A percentile compares a stretch with the other conserved stretches of the same genome.
phyloP scores from a whole-genome alignment of 2,329 filamentous ascomycete genomes.

The Pleurostoma richardsiae region DNA sequence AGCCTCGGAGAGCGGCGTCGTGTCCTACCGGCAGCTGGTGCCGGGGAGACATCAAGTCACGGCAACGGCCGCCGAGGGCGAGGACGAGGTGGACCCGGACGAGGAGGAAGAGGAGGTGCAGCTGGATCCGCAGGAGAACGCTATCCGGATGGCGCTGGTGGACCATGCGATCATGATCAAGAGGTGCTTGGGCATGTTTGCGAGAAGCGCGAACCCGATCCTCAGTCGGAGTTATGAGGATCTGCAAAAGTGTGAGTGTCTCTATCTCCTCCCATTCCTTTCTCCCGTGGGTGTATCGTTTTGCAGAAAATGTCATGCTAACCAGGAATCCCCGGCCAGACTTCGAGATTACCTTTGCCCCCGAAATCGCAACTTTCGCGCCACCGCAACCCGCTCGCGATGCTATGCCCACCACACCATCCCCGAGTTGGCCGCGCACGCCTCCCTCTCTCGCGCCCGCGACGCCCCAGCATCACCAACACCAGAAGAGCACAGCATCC shows the following conservation, averaged over 20 bases:
- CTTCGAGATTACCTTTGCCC: conserved; percentile 58
- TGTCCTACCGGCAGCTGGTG: conserved; percentile 70
- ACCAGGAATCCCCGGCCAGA: conserved; percentile 31
- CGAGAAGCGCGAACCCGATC: conserved; percentile 55
- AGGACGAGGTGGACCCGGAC: conserved; percentile 31
- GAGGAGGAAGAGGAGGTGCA: conserved; percentile 40
- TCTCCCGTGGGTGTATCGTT: too few species aligned
- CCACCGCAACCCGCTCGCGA: conserved; percentile 40
- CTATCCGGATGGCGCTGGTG: conserved; percentile 77
- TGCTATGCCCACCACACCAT: conserved; percentile 28
- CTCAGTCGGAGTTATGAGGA: conserved; percentile 53
- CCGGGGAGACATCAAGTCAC: conserved; percentile 35
- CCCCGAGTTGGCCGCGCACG: conserved; percentile 43
- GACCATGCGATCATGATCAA: conserved; percentile 88
- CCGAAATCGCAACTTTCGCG: conserved; percentile 60
- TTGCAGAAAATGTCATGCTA: neutral
- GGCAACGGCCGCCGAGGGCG: conserved; percentile 33
- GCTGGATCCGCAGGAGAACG: conserved; percentile 61
- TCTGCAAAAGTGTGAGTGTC: conserved; percentile 57
- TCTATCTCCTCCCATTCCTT: neutral
- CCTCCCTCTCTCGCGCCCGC: conserved; percentile 34
- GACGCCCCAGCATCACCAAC: conserved; percentile 19
- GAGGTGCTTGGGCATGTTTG: conserved; percentile 68
- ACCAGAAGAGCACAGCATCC: conserved; percentile 25
- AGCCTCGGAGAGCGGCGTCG: conserved; percentile 69